Evolutionary conservation across 805 yeast genomes (phyloP), one percentile per base, ranked within the genome.

Genomic region (Wickerhamomyces canadensis): DNA sequence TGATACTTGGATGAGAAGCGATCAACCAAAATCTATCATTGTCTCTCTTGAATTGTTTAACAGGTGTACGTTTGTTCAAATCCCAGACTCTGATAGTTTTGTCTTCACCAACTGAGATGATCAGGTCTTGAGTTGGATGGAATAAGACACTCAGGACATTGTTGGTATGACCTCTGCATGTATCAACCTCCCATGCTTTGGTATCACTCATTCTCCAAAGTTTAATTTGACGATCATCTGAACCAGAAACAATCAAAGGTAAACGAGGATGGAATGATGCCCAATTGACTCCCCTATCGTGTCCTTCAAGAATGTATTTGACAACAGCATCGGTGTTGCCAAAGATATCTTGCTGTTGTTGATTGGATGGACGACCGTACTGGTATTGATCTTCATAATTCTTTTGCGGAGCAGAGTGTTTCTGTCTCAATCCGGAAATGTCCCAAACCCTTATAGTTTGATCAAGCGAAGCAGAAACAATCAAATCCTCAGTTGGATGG

Each of bases 361-460:
- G 84, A 43, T 76, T 71, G 49, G 77, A 82, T 51, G 78, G 84
- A 33, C 64, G 60, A 37, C 54, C 53, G 45, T 61, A 58, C 47
- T 58, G 68, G 42, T 7, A 29, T 5, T 57, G 77, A 52, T 57
- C 74, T 41, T 67, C 68, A 42, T 68, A 49, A 43, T 57, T 58
- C 41, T 61, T 58, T 19, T 77, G 76, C 11, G 84, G 84, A 22
- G 98, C 97, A 24, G 96, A 85, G 64, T 93, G 97, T 61, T 85
- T 87, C 69, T 91, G 87, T 61, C 96, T 78, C 57, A 93, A 75
- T 2, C 96, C 97, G 12, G 94, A 77, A 49, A 93, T 91, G 65
- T 94, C 98, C 98, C 98, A 93, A 27, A 93, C 96, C 54, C 99
- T 80, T 26, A 93, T 97, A n/a, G 97, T 87, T 67, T 88, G 96